Conservation (phyloP, 2,329 filamentous ascomycete genomes). For the Talaromyces sp. region DNA sequence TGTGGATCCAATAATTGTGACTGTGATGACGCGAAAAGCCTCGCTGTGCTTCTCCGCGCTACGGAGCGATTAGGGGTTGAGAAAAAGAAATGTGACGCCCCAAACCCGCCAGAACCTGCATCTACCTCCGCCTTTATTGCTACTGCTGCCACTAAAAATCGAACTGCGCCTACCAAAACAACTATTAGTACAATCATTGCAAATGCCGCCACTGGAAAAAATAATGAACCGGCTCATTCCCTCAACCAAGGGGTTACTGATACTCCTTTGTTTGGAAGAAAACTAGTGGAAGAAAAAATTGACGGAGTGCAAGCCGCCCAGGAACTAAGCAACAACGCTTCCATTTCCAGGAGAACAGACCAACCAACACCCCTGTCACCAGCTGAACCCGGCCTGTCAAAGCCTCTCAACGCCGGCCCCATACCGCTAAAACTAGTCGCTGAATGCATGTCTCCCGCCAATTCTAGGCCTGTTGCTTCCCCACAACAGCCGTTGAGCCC, state of each 20-base stretch:
- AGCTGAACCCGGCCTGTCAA: background rate
- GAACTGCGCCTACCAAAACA: background rate
- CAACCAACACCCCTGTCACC: background rate
- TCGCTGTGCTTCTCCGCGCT: constrained; percentile 16
- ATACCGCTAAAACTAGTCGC: constrained; percentile 24
- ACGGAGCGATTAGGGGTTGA: constrained; percentile 14
- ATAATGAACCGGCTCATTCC: constrained; percentile 7
- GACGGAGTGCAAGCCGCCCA: background rate
- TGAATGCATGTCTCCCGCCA: constrained; percentile 30
- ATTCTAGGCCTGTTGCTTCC: constrained; percentile 18
- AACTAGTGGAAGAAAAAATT: constrained; percentile 8
- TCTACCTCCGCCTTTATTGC: background rate
- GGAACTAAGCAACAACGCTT: constrained; percentile 5
- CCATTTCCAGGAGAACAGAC: background rate
- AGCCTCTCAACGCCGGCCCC: constrained; percentile 13
- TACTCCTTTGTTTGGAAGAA: constrained; percentile 12
- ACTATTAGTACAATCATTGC: background rate
- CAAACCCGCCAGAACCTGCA: background rate
- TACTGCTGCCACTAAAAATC: background rate
- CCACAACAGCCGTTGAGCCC: constrained; percentile 20
- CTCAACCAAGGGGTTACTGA: constrained; percentile 19
- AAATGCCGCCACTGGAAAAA: background rate
- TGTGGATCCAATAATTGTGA: constrained; percentile 10
- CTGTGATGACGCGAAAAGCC: constrained; percentile 18
- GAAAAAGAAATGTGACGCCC: background rate